These are phyloP conservation scores for Mixia osmundae DNA, from an alignment of 1,284 basidiomycete species.

Conservation along the genomic window DNA sequence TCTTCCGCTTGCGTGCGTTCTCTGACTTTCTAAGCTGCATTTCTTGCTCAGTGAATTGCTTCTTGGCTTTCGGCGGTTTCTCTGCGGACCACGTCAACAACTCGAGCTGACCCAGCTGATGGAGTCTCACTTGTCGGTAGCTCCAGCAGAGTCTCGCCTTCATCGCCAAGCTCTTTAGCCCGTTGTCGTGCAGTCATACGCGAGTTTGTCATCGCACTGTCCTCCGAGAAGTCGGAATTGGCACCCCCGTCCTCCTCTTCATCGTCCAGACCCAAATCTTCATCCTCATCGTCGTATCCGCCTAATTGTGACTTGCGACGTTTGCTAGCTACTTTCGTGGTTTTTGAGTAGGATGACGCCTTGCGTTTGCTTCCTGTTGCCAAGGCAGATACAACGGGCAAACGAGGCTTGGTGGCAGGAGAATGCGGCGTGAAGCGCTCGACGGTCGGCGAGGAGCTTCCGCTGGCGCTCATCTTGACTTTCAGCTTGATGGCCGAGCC, in stretches of 20 bases:
- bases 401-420: neutral
- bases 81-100: neutral
- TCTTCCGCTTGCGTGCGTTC: neutral
- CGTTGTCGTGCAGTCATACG: constrained; percentile 1
- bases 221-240: neutral
- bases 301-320: neutral
- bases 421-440: neutral
- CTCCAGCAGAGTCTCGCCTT: neutral
- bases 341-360: too few species aligned
- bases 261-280: neutral
- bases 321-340: neutral
- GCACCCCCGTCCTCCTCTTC: constrained; percentile 2
- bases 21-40: constrained; percentile 1
- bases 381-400: neutral
- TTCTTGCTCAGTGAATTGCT: constrained; percentile 1
- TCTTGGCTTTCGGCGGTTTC: neutral
- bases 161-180: constrained; percentile 1
- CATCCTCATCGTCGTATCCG: neutral
- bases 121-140: neutral
- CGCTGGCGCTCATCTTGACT: neutral
- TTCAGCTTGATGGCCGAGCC: neutral
- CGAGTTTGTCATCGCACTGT: neutral
- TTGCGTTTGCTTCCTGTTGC: neutral
- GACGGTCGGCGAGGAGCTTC: neutral
- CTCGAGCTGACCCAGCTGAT: neutral